Conservation (phyloP, 2,329 filamentous ascomycete genomes). For the Talaromyces verruculosus region DNA sequence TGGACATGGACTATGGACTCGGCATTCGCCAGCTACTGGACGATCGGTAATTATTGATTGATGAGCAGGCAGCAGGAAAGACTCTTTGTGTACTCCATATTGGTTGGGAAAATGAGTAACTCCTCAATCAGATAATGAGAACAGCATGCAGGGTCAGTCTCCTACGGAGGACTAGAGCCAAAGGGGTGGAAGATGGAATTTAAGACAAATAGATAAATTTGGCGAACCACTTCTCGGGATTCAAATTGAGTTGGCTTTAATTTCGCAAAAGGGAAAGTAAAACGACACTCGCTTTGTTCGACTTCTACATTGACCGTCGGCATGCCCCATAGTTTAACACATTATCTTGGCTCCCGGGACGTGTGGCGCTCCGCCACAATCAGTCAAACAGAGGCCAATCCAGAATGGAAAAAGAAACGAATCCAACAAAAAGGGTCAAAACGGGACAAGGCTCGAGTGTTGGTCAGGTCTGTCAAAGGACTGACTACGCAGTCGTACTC, state of each 20-base stretch:
- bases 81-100: background rate
- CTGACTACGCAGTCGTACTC: background rate
- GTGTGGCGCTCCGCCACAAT: conserved; percentile 11
- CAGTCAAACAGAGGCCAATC: background rate
- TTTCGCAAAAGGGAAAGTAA: background rate
- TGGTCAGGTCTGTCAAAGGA: background rate
- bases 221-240: conserved; percentile 5
- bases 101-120: background rate
- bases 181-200: background rate
- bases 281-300: conserved; percentile 3
- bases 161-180: background rate
- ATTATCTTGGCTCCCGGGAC: conserved; percentile 1
- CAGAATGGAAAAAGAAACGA: conserved; percentile 1
- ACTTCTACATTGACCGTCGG: background rate
- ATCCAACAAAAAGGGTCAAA: background rate
- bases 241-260: background rate
- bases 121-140: background rate
- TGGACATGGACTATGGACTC: background rate
- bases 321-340: background rate
- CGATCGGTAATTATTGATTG: background rate
- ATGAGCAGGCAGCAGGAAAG: background rate
- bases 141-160: background rate
- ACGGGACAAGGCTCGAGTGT: background rate
- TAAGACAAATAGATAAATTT: background rate
- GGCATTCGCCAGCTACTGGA: background rate